Base-by-base conservation (phyloP, 2,329 filamentous ascomycete genomes). In the Didymella glomerata region DNA sequence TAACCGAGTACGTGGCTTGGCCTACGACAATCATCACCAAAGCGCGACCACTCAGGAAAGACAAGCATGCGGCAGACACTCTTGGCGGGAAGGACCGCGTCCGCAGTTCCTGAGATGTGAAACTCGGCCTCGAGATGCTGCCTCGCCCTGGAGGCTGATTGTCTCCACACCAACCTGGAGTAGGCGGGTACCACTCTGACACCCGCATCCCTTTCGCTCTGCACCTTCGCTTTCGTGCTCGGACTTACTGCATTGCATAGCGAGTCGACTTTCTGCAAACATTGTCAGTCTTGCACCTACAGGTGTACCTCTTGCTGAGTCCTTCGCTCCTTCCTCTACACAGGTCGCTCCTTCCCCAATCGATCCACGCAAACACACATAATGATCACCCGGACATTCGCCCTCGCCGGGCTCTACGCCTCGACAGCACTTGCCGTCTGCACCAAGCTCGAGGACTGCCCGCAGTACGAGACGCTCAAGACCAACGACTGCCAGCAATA, bases 381-480 rank as follows among this genome's bases (percentile, higher is more conserved):
- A 22, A 70, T 70, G 68, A 66, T 70, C 52, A 53, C 59, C 50
- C 66, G 66, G 58, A 49, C 52, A 28, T 46, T 63, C 20, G 49
- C 66, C 36, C 66, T 63, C 28, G 63, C 64, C 45, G 62, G 68
- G 22, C 56, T 70, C 28, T 64, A 62, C 47, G 63, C 63, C 34
- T 57, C 64, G 14, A 51, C 59, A 34, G 60, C 57, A 20, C 47
- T 64, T 30, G 68, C 68, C 8, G 68, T 70, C 36, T 70, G 68
- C 63, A 70, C 68, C 49, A 70, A 70, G 40, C 68, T 70, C 50
- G 65, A 66, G 32, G 60, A 71, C 62, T 71, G 68, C 49, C 66
- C 66, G 0, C 63, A 69, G 45, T 68, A 60, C 45, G 63, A 68
- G 53, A 54, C 59, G 22, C 64, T 70, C 44, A 69, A 68, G 46